Evolutionary conservation across 257 asterid species (phyloP), one percentile per base, ranked within the genome.

Genomic region (Ajuga chamaepitys): DNA sequence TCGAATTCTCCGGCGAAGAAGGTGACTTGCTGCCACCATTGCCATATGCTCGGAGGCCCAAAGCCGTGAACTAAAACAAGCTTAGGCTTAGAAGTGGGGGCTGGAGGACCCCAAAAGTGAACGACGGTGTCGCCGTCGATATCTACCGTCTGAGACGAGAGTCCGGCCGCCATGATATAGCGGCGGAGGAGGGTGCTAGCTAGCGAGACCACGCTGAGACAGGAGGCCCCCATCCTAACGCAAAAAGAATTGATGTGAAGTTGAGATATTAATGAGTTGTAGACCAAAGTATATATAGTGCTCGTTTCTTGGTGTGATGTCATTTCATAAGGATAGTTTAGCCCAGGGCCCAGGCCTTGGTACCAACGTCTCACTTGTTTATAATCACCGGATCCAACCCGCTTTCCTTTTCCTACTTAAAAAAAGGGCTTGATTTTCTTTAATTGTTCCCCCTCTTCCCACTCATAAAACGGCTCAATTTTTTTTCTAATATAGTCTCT

Each of bases 41-140:
- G 97, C 89, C 91, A 87, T 8, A 74, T 62, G n/a, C 94, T 84
- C 17, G 70, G 75, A 0, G 94, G 88, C 0, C 97, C 95, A 44
- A 87, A 89, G 25, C 97, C 95, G 51, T 89, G 97, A 51, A 89
- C 72, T 4, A 89, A 86, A 56, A 87, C 47, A 12, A 89, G 70
- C 18, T 82, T 37, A 12, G 94, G 95, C 28, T 85, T 89, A 5
- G 81, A 41, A 38, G 64, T 16, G 61, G 81, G 10, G 37, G 64
- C 26, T 11, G 73, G 64, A 0, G 95, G 96, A 6, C 91, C 97
- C 95, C 94, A 89, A 51, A 75, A 85, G 65, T 82, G 86, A 67
- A 89, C 65, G 62, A 85, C 76, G 72, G 93, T 86, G 76, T 77
- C 74, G 2, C 73, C 80, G 77, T 85, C 89, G 59, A 89, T 71